Conservation (phyloP, 2,329 filamentous ascomycete species). For the Iodosphaeria phyllophila region DNA sequence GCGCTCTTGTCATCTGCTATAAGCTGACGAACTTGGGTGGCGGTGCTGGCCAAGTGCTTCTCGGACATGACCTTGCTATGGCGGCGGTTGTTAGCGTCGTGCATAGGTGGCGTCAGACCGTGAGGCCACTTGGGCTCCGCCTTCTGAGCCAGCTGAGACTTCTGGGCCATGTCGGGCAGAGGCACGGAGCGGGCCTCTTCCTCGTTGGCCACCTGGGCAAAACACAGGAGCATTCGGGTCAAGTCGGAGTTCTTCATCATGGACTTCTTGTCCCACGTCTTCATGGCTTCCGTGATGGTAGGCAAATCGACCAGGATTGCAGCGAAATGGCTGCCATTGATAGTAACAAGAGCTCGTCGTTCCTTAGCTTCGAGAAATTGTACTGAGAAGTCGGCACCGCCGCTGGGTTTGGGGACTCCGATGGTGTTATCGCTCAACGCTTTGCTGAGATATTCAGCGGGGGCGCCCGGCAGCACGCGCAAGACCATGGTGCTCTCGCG, state of each 20-base stretch:
- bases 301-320: conserved; percentile 69
- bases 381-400: conserved; percentile 61
- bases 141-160: no score
- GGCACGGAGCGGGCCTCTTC: conserved; percentile 45
- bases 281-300: conserved; percentile 78
- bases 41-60: conserved; percentile 70
- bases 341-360: conserved; percentile 51
- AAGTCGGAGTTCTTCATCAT: conserved; percentile 84
- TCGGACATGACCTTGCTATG: conserved; percentile 72
- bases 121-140: conserved; percentile 59
- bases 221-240: conserved; percentile 73
- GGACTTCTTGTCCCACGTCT: conserved; percentile 75
- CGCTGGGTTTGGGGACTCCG: conserved; percentile 41
- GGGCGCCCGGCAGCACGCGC: conserved; percentile 70
- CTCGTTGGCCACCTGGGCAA: conserved; percentile 47
- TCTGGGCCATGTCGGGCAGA: conserved; percentile 56
- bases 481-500: conserved; percentile 83
- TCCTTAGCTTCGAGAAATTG: conserved; percentile 62
- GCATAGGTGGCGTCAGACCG: conserved; percentile 75
- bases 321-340: conserved; percentile 55
- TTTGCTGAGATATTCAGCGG: conserved; percentile 66
- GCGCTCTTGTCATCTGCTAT: conserved; percentile 50
- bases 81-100: conserved; percentile 62
- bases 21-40: conserved; percentile 58
- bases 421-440: conserved; percentile 63